Conservation (phyloP, 495 filamentous ascomycete species). For the Tirmania nivea region DNA sequence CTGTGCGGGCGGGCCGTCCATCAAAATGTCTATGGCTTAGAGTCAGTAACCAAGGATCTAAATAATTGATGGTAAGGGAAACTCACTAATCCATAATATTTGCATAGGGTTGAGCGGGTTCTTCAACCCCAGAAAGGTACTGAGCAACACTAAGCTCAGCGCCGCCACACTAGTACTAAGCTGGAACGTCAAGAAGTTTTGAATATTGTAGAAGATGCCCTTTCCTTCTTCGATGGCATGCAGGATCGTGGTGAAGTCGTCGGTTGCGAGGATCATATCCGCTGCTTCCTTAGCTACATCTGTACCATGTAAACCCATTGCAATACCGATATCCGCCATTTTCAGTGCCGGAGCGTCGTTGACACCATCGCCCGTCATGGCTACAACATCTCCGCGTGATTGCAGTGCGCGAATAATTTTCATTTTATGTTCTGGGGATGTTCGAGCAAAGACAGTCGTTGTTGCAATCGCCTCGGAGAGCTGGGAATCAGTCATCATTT, state of each 20-base stretch:
- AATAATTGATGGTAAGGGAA: background rate
- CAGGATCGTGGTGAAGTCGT: slow-evolving; percentile 93
- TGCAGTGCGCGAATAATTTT: slow-evolving; percentile 88
- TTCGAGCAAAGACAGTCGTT: slow-evolving; percentile 85
- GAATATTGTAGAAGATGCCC: slow-evolving; percentile 97
- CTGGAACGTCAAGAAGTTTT: slow-evolving; percentile 98
- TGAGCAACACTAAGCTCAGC: slow-evolving; percentile 70
- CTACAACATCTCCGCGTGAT: slow-evolving; percentile 82
- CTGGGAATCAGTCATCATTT: slow-evolving; percentile 67
- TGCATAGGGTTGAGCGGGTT: slow-evolving; percentile 97
- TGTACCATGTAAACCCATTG: slow-evolving; percentile 86
- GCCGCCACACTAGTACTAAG: slow-evolving; percentile 92
- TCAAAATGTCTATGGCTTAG: slow-evolving; percentile 61
- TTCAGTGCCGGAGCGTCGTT: slow-evolving; percentile 95
- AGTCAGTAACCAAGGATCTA: background rate
- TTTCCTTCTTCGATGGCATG: slow-evolving; percentile 96
- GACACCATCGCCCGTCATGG: slow-evolving; percentile 96
- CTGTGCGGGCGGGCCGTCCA: slow-evolving; percentile 95
- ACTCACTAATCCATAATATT: slow-evolving; percentile 96
- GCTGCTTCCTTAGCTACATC: slow-evolving; percentile 97
- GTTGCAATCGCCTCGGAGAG: slow-evolving; percentile 62
- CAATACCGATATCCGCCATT: slow-evolving; percentile 92
- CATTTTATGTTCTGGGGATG: slow-evolving; percentile 91
- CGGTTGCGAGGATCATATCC: slow-evolving; percentile 98
- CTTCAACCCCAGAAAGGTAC: slow-evolving; percentile 75